A percentile compares a stretch with the other conserved stretches of the same genome.
These are phyloP conservation scores for Cladophialophora psammophila DNA, from an alignment of 2,329 filamentous ascomycete genomes.

Conservation along the genomic window DNA sequence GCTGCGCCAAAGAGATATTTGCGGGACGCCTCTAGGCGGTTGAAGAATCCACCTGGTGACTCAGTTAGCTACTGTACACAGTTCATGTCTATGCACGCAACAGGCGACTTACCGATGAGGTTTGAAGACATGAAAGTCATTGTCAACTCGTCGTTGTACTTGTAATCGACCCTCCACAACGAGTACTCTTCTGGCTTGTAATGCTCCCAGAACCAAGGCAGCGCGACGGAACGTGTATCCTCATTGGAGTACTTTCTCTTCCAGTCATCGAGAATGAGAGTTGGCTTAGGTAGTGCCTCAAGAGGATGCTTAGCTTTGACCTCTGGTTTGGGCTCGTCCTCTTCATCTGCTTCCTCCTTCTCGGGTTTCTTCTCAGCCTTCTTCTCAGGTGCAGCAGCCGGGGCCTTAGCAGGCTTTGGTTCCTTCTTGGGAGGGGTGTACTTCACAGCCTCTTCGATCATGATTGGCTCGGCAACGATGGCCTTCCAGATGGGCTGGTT, in stretches of 20 bases:
- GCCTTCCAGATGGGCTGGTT: slow-evolving; percentile 91
- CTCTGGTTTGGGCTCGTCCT: slow-evolving; percentile 65
- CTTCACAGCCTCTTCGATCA: slow-evolving; percentile 82
- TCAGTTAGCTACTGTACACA: slow-evolving; percentile 24
- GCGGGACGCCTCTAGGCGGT: slow-evolving; percentile 93
- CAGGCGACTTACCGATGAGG: slow-evolving; percentile 72
- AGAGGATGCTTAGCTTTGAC: slow-evolving; percentile 96
- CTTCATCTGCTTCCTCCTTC: slow-evolving; percentile 59
- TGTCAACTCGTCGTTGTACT: slow-evolving; percentile 98
- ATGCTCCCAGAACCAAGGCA: slow-evolving; percentile 99
- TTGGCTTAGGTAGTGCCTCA: slow-evolving; percentile 79
- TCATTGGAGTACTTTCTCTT: slow-evolving; percentile 99
- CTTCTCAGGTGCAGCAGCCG: slow-evolving; percentile 62
- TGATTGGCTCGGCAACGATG: slow-evolving; percentile 75
- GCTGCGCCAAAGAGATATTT: slow-evolving; percentile 95
- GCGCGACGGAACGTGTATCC: slow-evolving; percentile 78
- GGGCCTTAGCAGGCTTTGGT: slow-evolving; percentile 71
- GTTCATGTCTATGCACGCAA: slow-evolving; percentile 28
- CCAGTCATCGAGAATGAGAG: slow-evolving; percentile 91
- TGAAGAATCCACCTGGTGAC: slow-evolving; percentile 81
- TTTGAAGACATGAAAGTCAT: slow-evolving; percentile 99
- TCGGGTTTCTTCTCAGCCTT: slow-evolving; percentile 54
- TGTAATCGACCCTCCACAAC: slow-evolving; percentile 93
- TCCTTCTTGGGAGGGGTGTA: slow-evolving; percentile 77
- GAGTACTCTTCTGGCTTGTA: slow-evolving; percentile 94